phyloP scores from a whole-genome alignment of 2,329 filamentous ascomycete species.

The Aquanectria penicillioides region DNA sequence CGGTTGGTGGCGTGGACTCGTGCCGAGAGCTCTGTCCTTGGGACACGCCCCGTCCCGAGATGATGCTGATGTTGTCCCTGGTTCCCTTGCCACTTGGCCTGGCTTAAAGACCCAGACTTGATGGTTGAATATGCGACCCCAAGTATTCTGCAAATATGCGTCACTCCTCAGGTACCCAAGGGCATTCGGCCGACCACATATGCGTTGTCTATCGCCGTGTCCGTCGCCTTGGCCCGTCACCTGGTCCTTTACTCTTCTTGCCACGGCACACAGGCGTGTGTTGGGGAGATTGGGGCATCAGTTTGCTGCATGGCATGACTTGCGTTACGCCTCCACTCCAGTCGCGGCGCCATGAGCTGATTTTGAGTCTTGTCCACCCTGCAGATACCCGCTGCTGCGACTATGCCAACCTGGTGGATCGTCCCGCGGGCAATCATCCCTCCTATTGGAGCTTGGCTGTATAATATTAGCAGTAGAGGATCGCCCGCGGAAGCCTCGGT shows the following conservation, averaged over 20 bases:
- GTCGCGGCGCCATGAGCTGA: slow-evolving; percentile 38
- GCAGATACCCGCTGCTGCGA: slow-evolving; percentile 37
- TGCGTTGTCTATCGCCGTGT: background rate
- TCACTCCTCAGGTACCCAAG: slow-evolving; percentile 7
- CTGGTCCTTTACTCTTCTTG: background rate
- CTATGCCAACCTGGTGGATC: slow-evolving; percentile 38
- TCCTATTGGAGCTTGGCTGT: slow-evolving; percentile 35
- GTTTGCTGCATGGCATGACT: slow-evolving; percentile 38
- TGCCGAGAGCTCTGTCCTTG: slow-evolving; percentile 4
- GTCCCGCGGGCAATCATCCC: slow-evolving; percentile 29
- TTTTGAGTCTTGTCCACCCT: slow-evolving; percentile 32
- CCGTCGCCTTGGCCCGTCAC: background rate
- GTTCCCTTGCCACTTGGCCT: background rate
- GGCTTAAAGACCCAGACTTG: background rate
- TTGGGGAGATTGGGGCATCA: slow-evolving; percentile 8
- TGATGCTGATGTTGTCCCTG: background rate
- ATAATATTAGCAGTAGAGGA: slow-evolving; percentile 29
- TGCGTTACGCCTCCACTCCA: slow-evolving; percentile 30
- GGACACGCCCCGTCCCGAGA: slow-evolving; percentile 10
- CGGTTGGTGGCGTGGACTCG: slow-evolving; percentile 17
- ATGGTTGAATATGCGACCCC: background rate
- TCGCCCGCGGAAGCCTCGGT: slow-evolving; percentile 22
- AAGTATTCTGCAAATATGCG: slow-evolving; percentile 1
- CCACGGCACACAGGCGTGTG: background rate
- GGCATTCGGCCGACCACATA: background rate